Evolutionary conservation across 768 basidiomycete genomes (phyloP), one percentile per base, ranked within the genome.

Genomic region (Amylocystis lapponica): DNA sequence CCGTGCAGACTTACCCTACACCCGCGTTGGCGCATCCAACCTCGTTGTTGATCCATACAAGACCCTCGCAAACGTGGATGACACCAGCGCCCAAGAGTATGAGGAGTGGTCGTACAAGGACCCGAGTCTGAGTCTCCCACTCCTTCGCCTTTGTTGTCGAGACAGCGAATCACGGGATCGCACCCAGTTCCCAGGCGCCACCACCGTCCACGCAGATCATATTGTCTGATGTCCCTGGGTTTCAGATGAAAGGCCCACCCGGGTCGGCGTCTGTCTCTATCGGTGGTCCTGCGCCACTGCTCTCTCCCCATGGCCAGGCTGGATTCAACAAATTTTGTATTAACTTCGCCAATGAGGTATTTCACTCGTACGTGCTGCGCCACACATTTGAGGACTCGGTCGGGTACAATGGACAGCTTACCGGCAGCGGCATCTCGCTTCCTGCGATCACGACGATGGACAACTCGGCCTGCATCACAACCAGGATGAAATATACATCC

Each of bases 121-220:
- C 61, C 86, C 86, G 31, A 70, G 70, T 50, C 64, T 84, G 21
- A 71, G 78, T 9, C 69, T 79, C 53, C 73, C 79, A 0, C 58
- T 73, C 94, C 14, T 91, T 94, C 56, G 81, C 89, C 1, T 95
- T 81, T 53, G 72, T 94, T 40, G 84, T 91, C n/a, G 92, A 95
- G 64, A 86, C 86, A 0, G 83, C 81, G 48, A 95, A 95, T 54
- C 83, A 90, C 57, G 77, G 80, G 48, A 60, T 92, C 2, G 74
- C 80, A 3, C 78, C 83, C 2, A 59, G 64, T 44, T 59, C 72
- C 20, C 75, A 79, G 34, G 81, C 82, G 14, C 60, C 70, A 0
- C 68, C 73, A 11, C 75, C 81, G 3, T 53, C 72, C 2, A 78
- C 81, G 0, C 84, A 86, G 60, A 78, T 95, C 53, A 58, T 83